Evolutionary conservation across 768 basidiomycete genomes (phyloP).

Genomic region (Kwoniella sp.): DNA sequence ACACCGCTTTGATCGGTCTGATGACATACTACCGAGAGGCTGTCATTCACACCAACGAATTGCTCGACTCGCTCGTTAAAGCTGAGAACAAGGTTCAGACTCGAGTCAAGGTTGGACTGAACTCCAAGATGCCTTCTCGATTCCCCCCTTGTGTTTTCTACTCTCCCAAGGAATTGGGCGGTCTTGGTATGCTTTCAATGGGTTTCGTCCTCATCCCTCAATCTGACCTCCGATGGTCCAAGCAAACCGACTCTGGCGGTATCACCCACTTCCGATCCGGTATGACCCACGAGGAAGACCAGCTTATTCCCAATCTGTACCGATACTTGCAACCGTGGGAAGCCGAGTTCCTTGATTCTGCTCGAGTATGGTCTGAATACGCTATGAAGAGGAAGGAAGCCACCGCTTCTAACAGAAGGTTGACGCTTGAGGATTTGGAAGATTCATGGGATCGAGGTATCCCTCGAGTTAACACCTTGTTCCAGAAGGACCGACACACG

Average conservation of each 20-base stretch:
- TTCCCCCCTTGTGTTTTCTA: constrained; percentile 86
- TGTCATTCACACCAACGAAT: constrained; percentile 94
- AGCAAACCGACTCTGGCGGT: constrained; percentile 95
- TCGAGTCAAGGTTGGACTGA: constrained; percentile 98
- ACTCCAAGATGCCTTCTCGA: constrained; percentile 99
- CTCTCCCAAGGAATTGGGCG: constrained; percentile 96
- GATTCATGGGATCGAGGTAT: constrained; percentile 99
- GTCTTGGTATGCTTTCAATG: constrained; percentile 99
- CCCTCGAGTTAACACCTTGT: constrained; percentile 87
- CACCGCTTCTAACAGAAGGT: constrained; percentile 94
- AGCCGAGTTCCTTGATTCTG: constrained; percentile 95
- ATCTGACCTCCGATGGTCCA: constrained; percentile 95
- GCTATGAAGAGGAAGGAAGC: constrained; percentile 99
- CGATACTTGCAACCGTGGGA: constrained; percentile 97
- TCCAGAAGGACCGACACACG: constrained; percentile 97
- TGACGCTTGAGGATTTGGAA: constrained; percentile 96
- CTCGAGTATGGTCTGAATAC: constrained; percentile 98
- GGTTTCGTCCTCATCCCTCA: constrained; percentile 98
- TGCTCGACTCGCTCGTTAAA: constrained; percentile 93
- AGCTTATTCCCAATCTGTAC: constrained; percentile 91
- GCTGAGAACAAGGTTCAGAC: constrained; percentile 99
- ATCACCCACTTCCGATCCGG: constrained; percentile 99
- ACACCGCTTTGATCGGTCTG: constrained; percentile 57
- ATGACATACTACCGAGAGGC: constrained; percentile 99
- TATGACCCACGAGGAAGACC: constrained; percentile 71